Conservation (phyloP, 257 asterid genomes). For the Lantana camara region DNA sequence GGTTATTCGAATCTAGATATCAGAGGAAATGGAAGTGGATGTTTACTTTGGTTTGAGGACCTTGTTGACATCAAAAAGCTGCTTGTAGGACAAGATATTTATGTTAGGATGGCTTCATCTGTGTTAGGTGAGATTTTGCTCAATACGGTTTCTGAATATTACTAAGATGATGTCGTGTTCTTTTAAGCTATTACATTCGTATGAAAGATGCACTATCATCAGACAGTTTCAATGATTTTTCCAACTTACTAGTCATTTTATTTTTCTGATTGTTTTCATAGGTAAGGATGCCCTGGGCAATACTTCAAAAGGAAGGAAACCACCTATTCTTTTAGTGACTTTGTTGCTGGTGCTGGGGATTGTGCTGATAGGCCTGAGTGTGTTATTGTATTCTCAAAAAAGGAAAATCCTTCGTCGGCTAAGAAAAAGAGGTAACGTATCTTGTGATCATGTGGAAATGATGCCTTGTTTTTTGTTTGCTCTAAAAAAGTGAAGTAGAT, state of each 20-base stretch:
- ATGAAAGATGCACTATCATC: neutral
- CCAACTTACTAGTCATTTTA: too few species aligned
- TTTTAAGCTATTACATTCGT: too few species aligned
- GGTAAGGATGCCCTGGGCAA: too few species aligned
- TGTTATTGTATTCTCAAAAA: neutral
- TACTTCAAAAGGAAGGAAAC: constrained; percentile 5
- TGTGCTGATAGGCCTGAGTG: constrained; percentile 13
- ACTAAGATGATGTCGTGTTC: too few species aligned
- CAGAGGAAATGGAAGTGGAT: constrained; percentile 26
- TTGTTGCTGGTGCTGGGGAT: constrained; percentile 2
- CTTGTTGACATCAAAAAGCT: constrained; percentile 33
- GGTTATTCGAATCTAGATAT: constrained; percentile 37
- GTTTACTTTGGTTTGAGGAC: constrained; percentile 40
- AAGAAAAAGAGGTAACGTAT: constrained; percentile 6
- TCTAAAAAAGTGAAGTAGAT: neutral
- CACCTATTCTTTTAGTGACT: neutral
- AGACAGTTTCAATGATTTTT: too few species aligned
- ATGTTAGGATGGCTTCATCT: constrained; percentile 37
- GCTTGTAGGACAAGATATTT: constrained; percentile 33
- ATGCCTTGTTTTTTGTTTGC: neutral
- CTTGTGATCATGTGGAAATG: neutral
- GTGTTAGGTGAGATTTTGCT: constrained; percentile 22
- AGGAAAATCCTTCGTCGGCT: constrained; percentile 9
- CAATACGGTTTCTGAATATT: neutral
- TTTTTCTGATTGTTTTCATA: neutral